Conservation (phyloP, 2,329 filamentous ascomycete species). For the Stachybotrys chartarum region DNA sequence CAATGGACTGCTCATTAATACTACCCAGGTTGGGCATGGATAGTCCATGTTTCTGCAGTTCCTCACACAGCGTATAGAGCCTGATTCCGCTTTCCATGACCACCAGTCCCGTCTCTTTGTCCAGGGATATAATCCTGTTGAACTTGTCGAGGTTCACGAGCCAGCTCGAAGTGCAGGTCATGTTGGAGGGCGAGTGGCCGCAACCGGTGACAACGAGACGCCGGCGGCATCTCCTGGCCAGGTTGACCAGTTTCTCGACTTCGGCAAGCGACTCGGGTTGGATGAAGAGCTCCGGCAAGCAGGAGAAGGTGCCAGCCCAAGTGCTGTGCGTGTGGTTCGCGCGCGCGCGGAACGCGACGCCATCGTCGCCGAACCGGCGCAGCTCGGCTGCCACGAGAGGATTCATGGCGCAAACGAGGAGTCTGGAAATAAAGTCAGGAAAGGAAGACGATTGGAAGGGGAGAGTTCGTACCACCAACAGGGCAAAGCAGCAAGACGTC, state of each 20-base stretch:
- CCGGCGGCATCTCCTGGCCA: slow-evolving; percentile 74
- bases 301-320: slow-evolving; percentile 91
- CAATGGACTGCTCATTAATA: slow-evolving; percentile 90
- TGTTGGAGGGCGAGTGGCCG: slow-evolving; percentile 82
- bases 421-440: neutral
- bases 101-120: slow-evolving; percentile 58
- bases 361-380: slow-evolving; percentile 19
- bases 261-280: slow-evolving; percentile 73
- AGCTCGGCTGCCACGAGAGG: slow-evolving; percentile 27
- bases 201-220: slow-evolving; percentile 83
- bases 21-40: slow-evolving; percentile 90
- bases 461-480: neutral
- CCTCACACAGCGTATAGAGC: slow-evolving; percentile 63
- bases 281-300: slow-evolving; percentile 83
- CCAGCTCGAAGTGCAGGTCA: slow-evolving; percentile 93
- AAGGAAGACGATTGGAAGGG: neutral
- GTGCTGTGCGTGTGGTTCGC: slow-evolving; percentile 74
- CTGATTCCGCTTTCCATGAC: slow-evolving; percentile 86
- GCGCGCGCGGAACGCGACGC: slow-evolving; percentile 68
- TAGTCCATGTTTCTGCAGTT: slow-evolving; percentile 67
- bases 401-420: slow-evolving; percentile 20
- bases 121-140: slow-evolving; percentile 62
- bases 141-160: slow-evolving; percentile 88
- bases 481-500: neutral
- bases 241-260: slow-evolving; percentile 73